Evolutionary conservation across 2,329 filamentous ascomycete species (phyloP).

Genomic region (Xylaria sp.): DNA sequence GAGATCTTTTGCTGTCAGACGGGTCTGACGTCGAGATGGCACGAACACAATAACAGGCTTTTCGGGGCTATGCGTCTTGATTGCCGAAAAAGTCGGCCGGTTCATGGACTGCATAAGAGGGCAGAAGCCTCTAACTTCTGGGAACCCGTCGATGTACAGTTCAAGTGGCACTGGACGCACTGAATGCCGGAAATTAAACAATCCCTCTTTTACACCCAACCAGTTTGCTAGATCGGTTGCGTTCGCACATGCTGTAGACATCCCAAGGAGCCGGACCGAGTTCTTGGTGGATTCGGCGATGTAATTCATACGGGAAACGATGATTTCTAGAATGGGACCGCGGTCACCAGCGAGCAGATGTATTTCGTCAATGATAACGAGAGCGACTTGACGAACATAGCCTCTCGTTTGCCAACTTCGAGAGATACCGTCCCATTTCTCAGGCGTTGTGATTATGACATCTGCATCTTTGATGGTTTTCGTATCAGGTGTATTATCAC

Average conservation of each 20-base stretch:
- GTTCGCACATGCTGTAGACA: constrained; percentile 98
- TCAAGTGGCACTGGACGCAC: constrained; percentile 95
- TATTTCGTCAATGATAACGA: constrained; percentile 99
- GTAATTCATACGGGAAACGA: constrained; percentile 94
- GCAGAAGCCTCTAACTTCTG: constrained; percentile 92
- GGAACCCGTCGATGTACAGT: constrained; percentile 97
- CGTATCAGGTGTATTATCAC: constrained; percentile 97
- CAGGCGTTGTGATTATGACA: constrained; percentile 98
- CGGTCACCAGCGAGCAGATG: constrained; percentile 95
- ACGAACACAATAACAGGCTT: constrained; percentile 99
- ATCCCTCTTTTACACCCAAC: constrained; percentile 92
- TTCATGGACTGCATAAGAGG: constrained; percentile 99
- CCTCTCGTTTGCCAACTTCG: constrained; percentile 98
- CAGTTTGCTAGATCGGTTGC: constrained; percentile 93
- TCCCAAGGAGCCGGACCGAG: constrained; percentile 88
- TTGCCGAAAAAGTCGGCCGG: constrained; percentile 90
- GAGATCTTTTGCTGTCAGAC: constrained; percentile 91
- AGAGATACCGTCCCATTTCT: constrained; percentile 99
- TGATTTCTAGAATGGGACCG: constrained; percentile 97
- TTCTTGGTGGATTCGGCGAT: constrained; percentile 93
- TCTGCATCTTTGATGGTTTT: constrained; percentile 94
- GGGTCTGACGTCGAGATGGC: constrained; percentile 90
- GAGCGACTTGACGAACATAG: constrained; percentile 91
- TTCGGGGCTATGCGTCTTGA: constrained; percentile 93
- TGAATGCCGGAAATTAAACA: constrained; percentile 98